These are phyloP conservation scores for Nannizziopsis barbatae DNA, from an alignment of 2,329 filamentous ascomycete species.

Conservation along the genomic window DNA sequence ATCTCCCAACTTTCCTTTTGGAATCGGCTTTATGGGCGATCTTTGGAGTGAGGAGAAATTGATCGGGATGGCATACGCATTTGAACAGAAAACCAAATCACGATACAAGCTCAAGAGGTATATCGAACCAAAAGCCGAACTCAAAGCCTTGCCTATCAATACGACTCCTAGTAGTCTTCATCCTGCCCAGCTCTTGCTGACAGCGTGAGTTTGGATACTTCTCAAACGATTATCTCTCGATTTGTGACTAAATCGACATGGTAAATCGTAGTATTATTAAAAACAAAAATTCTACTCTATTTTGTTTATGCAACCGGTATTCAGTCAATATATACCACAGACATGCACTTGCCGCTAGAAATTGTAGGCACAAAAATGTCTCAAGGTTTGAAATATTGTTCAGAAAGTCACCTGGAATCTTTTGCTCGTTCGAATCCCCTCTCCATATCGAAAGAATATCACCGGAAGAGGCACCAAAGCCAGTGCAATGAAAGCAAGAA, in stretches of 20 bases:
- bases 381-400: neutral
- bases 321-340: neutral
- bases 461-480: constrained; percentile 36
- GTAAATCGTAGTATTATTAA: neutral
- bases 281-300: no score
- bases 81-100: constrained; percentile 50
- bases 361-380: neutral
- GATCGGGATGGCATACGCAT: constrained; percentile 56
- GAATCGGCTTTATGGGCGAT: constrained; percentile 51
- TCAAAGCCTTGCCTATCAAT: constrained; percentile 30
- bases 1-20: constrained; percentile 49
- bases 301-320: neutral
- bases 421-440: constrained; percentile 26
- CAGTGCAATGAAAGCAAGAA: constrained; percentile 47
- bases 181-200: no score
- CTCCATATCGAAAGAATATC: constrained; percentile 28
- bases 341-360: neutral
- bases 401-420: constrained; percentile 12
- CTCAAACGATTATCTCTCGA: neutral
- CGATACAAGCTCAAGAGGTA: constrained; percentile 40
- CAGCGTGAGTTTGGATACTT: no score
- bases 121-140: constrained; percentile 39
- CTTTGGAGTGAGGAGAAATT: constrained; percentile 52
- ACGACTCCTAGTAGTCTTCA: neutral
- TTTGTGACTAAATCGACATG: neutral